These are phyloP conservation scores for Dittrichia graveolens DNA, from an alignment of 129 eudicot species.

Conservation along the genomic window DNA sequence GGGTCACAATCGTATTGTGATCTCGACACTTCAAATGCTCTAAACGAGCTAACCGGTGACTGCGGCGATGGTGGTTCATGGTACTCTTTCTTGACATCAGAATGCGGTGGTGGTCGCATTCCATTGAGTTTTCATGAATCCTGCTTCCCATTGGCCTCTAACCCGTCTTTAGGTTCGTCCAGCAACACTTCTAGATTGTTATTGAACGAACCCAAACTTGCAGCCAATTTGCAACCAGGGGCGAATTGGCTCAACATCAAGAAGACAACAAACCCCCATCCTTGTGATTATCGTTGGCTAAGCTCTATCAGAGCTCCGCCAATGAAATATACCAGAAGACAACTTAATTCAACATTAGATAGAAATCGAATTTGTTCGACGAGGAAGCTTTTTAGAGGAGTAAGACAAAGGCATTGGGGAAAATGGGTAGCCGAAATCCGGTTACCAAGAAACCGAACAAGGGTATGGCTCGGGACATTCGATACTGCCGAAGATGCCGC, in stretches of 20 bases:
- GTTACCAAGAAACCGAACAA: slow-evolving; percentile 71
- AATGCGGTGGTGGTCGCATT: slow-evolving; percentile 15
- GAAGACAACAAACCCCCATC: slow-evolving; percentile 14
- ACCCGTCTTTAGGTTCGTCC: slow-evolving; percentile 8
- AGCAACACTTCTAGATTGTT: slow-evolving; percentile 12
- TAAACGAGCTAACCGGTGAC: background rate
- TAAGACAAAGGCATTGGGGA: slow-evolving; percentile 95
- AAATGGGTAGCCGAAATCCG: slow-evolving; percentile 95
- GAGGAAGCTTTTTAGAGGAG: slow-evolving; percentile 74
- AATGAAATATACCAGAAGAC: slow-evolving; percentile 46
- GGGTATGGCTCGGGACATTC: slow-evolving; percentile 92
- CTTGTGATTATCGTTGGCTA: slow-evolving; percentile 35
- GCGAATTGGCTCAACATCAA: slow-evolving; percentile 42
- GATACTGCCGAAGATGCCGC: slow-evolving; percentile 89
- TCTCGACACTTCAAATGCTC: slow-evolving; percentile 24
- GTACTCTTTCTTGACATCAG: slow-evolving; percentile 19
- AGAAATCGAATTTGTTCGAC: slow-evolving; percentile 30
- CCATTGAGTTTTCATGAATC: slow-evolving; percentile 55
- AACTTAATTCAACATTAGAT: background rate
- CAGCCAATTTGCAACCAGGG: slow-evolving; percentile 22
- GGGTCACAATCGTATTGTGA: slow-evolving; percentile 29
- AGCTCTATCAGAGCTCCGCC: slow-evolving; percentile 53
- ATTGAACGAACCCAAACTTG: slow-evolving; percentile 37
- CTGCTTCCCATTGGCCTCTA: slow-evolving; percentile 24
- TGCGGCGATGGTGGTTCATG: slow-evolving; percentile 3